Base-by-base conservation (phyloP, 768 basidiomycete genomes). In the Lentinula sp. region DNA sequence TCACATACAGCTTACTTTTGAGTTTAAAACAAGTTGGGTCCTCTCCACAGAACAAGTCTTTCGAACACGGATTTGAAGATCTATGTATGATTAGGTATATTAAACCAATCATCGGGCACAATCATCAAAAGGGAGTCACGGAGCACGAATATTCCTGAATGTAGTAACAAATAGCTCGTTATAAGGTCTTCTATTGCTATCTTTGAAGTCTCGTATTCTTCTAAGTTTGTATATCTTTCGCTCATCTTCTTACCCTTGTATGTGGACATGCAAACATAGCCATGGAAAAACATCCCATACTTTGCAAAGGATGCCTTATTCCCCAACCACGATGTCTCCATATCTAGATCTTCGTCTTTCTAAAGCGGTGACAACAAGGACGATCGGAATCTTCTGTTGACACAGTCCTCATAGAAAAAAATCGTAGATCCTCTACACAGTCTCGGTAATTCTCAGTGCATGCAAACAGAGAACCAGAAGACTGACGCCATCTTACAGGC, bases 381-480 rank as follows among this genome's bases (percentile, higher is more conserved):
- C 66, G 18, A 75, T 72, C 3, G 78, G 79, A 20, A 80, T 77
- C 51, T 70, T 63, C 50, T 65, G 64, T 37, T 66, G 68, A 57
- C 76, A 78, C 15, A 80, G n/a, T 73, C 69, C 9, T 76, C 69
- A 54, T 63, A 16, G 62, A 28, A 79, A 76, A 32, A 78, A 61
- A 33, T 67, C 66, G 68, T 77, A 80, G 55, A 79, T 80, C 42
- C 71, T 69, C 48, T 71, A 66, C 33, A 72, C 61, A 1, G 71
- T 65, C 20, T 72, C 67, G 52, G 67, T 69, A 60, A 78, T 69
- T 61, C 76, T 68, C 12, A 77, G 72, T n/a, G 71, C 76, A 6
- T 73, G 74, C 64, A 78, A 73, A 48, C 73, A 72, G 64, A 72
- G 79, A 4, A 79, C 62, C 36, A 80, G 74, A 45, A 80, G 69